phyloP scores from a whole-genome alignment of 306 rosid genomes.

The Fragaria nilgerrensis region DNA sequence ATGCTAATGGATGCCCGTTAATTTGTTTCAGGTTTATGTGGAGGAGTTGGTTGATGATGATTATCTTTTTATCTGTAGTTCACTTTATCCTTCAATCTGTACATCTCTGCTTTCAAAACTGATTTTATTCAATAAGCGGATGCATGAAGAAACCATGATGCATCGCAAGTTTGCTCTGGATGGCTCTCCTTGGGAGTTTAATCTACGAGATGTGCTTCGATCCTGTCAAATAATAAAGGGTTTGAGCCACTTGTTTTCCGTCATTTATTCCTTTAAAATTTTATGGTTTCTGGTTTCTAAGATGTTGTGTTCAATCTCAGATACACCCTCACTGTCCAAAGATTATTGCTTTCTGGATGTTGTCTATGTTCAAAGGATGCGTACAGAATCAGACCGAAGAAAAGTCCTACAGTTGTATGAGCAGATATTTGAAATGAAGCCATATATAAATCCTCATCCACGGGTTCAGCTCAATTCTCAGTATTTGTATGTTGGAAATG shows the following conservation, averaged over 20 bases:
- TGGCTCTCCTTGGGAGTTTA: constrained; percentile 97
- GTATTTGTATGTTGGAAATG: constrained; percentile 60
- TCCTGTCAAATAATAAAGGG: constrained; percentile 86
- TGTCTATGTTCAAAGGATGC: constrained; percentile 90
- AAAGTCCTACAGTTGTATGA: constrained; percentile 64
- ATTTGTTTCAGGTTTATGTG: constrained; percentile 72
- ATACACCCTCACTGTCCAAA: constrained; percentile 40
- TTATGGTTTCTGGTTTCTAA: constrained; percentile 15
- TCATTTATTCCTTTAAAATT: constrained; percentile 2
- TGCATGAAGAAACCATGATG: constrained; percentile 75
- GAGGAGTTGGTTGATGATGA: constrained; percentile 84
- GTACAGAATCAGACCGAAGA: constrained; percentile 71
- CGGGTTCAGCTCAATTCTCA: constrained; percentile 52
- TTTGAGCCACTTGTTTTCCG: constrained; percentile 23
- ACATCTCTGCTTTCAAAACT: constrained; percentile 53
- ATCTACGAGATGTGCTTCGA: constrained; percentile 89
- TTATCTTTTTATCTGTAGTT: constrained; percentile 71
- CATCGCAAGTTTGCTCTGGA: constrained; percentile 73
- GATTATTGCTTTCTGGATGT: constrained; percentile 67
- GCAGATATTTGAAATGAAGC: constrained; percentile 55
- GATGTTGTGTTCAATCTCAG: constrained; percentile 37
- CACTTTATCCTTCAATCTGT: constrained; percentile 61
- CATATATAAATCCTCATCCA: constrained; percentile 73
- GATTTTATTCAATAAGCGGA: constrained; percentile 64
- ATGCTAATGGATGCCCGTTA: constrained; percentile 2